Percentiles rank a stretch among this genome's conserved stretches.
Evolutionary conservation across 208 protist species (phyloP).

Genomic region (Leishmania gerbilli): DNA sequence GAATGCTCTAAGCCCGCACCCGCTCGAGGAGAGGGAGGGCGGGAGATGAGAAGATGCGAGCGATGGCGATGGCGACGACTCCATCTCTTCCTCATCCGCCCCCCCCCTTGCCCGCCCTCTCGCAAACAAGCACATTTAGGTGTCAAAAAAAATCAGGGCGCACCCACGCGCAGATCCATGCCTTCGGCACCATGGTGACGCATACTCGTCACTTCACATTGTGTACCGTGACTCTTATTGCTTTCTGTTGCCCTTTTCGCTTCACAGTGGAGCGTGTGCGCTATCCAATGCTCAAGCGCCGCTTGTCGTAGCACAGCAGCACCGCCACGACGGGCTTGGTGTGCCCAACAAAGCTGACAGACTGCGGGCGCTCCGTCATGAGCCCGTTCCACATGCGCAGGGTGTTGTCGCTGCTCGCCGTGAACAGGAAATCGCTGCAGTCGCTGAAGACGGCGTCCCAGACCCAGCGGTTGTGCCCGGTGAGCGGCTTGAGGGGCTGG

Average conservation of each 20-base stretch:
- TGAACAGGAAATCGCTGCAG: constrained; percentile 74
- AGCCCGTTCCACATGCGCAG: constrained; percentile 80
- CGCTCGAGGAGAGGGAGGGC: background rate
- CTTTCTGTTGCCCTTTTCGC: background rate
- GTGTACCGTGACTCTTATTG: background rate
- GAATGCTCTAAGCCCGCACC: too few species aligned
- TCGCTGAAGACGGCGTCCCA: constrained; percentile 88
- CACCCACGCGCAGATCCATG: background rate
- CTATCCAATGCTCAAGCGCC: constrained; percentile 4
- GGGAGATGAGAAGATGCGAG: background rate
- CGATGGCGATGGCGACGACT: background rate
- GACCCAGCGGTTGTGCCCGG: constrained; percentile 81
- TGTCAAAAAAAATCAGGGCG: background rate
- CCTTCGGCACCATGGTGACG: background rate
- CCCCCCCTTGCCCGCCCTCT: too few species aligned
- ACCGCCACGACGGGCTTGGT: constrained; percentile 79
- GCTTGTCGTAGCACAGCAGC: constrained; percentile 39
- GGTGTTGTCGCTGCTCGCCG: constrained; percentile 76
- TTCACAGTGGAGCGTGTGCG: too few species aligned
- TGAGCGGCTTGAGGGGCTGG: constrained; percentile 60
- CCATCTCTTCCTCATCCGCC: background rate
- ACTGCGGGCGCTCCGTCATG: constrained; percentile 60
- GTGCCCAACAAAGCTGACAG: constrained; percentile 68
- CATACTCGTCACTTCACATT: background rate
- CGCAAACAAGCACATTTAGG: background rate